A percentile compares a stretch with the other conserved stretches of the same genome.
These are phyloP conservation scores for Nakaseomyces delphensis DNA, from an alignment of 1,139 yeast species.

Conservation along the genomic window DNA sequence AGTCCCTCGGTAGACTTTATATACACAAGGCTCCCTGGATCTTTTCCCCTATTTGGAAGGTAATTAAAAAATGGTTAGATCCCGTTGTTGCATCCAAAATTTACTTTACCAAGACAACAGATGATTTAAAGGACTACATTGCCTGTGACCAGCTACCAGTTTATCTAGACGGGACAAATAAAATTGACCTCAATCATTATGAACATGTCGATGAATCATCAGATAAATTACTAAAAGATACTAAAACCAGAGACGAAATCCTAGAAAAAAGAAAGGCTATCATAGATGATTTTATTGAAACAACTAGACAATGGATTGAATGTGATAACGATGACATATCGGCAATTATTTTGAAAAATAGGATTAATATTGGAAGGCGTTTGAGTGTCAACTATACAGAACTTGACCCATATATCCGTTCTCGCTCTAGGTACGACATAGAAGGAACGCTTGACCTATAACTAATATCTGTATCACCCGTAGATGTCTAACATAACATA, in stretches of 20 bases:
- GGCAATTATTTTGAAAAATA: constrained; percentile 37
- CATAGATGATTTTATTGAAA: constrained; percentile 41
- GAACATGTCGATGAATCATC: constrained; percentile 39
- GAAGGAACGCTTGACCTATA: constrained; percentile 31
- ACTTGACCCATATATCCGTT: constrained; percentile 65
- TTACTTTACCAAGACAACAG: constrained; percentile 52
- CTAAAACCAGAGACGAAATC: constrained; percentile 35
- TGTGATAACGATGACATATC: constrained; percentile 39
- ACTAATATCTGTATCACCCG: neutral
- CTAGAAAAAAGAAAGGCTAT: constrained; percentile 42
- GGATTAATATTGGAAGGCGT: constrained; percentile 41
- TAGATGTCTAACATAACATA: neutral
- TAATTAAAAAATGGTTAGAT: constrained; percentile 78
- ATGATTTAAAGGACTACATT: constrained; percentile 53
- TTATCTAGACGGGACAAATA: constrained; percentile 59
- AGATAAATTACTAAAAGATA: constrained; percentile 41
- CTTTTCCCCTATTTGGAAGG: constrained; percentile 77
- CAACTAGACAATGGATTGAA: constrained; percentile 62
- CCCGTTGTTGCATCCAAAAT: constrained; percentile 83
- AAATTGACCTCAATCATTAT: constrained; percentile 34
- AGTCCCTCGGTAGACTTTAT: constrained; percentile 62
- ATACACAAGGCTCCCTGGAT: constrained; percentile 90
- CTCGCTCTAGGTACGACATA: constrained; percentile 58
- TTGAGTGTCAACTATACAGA: constrained; percentile 48
- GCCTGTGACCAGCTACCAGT: constrained; percentile 46